phyloP scores from a whole-genome alignment of 208 protist species.

The Trypanosoma boissoni region DNA sequence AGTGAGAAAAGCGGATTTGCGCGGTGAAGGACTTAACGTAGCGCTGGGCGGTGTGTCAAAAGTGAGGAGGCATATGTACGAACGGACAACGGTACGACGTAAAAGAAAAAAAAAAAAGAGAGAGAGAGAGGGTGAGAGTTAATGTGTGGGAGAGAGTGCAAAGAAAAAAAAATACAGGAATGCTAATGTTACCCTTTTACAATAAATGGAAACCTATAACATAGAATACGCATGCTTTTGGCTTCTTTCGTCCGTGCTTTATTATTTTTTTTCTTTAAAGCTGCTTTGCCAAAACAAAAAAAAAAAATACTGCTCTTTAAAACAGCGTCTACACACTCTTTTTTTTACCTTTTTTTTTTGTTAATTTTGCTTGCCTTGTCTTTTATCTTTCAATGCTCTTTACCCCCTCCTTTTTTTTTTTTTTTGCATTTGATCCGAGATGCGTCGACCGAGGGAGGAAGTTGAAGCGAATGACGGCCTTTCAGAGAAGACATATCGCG shows the following conservation, averaged over 20 bases:
- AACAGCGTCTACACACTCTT: neutral
- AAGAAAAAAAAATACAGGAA: slow-evolving; percentile 4
- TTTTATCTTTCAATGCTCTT: slow-evolving; percentile 1
- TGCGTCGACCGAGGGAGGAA: slow-evolving; percentile 9
- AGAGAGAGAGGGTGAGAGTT: neutral
- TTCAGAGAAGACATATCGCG: neutral
- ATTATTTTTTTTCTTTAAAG: too few relatives aligned
- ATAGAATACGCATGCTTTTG: too few relatives aligned
- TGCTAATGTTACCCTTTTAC: neutral
- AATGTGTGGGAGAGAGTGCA: neutral
- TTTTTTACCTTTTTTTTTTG: slow-evolving; percentile 14
- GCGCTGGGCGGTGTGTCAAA: too few relatives aligned
- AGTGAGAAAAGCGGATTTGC: too few relatives aligned
- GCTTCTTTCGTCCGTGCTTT: too few relatives aligned
- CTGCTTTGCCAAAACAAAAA: neutral
- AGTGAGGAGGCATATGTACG: too few relatives aligned
- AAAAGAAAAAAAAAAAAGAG: neutral
- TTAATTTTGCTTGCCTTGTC: slow-evolving; percentile 17
- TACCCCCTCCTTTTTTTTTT: slow-evolving; percentile 9
- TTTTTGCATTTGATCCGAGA: slow-evolving; percentile 5
- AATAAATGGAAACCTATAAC: too few relatives aligned
- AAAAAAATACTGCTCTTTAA: neutral
- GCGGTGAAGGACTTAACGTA: too few relatives aligned
- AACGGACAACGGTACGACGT: too few relatives aligned
- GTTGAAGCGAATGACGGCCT: neutral